Conservation (phyloP, 495 filamentous ascomycete genomes). For the Aspergillus homomorphus region DNA sequence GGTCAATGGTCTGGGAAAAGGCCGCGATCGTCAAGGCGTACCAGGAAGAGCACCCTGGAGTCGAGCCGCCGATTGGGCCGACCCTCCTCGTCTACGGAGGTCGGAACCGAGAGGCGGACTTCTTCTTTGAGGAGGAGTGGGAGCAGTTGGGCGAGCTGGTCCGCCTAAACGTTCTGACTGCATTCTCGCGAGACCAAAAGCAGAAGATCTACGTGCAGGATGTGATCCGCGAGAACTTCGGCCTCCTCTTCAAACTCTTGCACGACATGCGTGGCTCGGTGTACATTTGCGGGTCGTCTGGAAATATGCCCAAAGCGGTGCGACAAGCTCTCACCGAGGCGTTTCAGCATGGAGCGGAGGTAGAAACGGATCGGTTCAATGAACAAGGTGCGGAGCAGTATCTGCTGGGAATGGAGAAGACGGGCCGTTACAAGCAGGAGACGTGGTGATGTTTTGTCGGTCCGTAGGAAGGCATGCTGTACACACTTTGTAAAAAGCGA, state of each 20-base stretch:
- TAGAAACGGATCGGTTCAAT: slow-evolving; percentile 22
- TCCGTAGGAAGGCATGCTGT: not conserved
- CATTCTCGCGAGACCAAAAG: slow-evolving; percentile 77
- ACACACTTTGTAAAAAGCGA: not conserved
- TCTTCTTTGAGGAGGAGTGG: slow-evolving; percentile 80
- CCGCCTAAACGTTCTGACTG: slow-evolving; percentile 60
- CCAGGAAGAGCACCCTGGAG: slow-evolving; percentile 30
- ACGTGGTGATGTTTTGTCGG: slow-evolving; percentile 55
- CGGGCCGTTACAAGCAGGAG: slow-evolving; percentile 72
- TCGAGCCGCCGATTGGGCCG: slow-evolving; percentile 30
- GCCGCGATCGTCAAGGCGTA: slow-evolving; percentile 39
- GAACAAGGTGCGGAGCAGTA: slow-evolving; percentile 55
- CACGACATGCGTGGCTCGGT: slow-evolving; percentile 52
- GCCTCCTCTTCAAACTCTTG: slow-evolving; percentile 57
- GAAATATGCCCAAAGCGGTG: slow-evolving; percentile 86
- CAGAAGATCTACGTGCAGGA: slow-evolving; percentile 91
- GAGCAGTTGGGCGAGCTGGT: slow-evolving; percentile 30
- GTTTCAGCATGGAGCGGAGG: slow-evolving; percentile 42
- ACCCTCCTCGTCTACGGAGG: slow-evolving; percentile 73
- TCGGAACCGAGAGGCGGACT: slow-evolving; percentile 70
- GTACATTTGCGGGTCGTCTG: slow-evolving; percentile 80
- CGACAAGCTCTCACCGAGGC: slow-evolving; percentile 74
- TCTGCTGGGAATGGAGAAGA: slow-evolving; percentile 61
- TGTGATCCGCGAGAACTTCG: slow-evolving; percentile 60
- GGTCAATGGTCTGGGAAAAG: slow-evolving; percentile 73